A percentile compares a stretch with the other conserved stretches of the same genome.
Evolutionary conservation across 805 yeast species (phyloP).

Genomic region (Huiozyma naganishii): DNA sequence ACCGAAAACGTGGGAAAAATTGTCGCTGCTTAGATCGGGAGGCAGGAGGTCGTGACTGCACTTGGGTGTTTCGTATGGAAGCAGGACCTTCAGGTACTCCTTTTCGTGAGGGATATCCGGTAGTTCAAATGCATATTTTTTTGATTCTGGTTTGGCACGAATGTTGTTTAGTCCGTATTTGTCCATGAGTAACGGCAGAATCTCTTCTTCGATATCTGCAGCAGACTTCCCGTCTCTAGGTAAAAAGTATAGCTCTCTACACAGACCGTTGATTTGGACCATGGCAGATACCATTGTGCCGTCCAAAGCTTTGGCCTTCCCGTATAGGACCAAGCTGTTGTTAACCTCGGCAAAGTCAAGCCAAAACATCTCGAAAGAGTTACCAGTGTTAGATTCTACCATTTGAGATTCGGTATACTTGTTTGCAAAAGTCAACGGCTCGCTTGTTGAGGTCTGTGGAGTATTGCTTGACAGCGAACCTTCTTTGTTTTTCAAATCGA

Average conservation of each 20-base stretch:
- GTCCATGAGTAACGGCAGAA: conserved; percentile 52
- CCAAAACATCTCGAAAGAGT: conserved; percentile 72
- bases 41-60: conserved; percentile 42
- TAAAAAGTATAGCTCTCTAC: conserved; percentile 64
- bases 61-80: conserved; percentile 64
- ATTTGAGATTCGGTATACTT: conserved; percentile 22
- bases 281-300: conserved; percentile 58
- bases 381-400: conserved; percentile 30
- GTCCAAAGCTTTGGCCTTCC: conserved; percentile 57
- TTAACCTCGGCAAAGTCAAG: conserved; percentile 77
- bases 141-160: conserved; percentile 58
- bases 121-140: conserved; percentile 82
- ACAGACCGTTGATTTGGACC: conserved; percentile 60
- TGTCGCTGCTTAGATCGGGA: conserved; percentile 57
- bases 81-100: conserved; percentile 65
- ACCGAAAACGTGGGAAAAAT: conserved; percentile 75
- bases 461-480: conserved; percentile 5
- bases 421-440: conserved; percentile 7
- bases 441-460: conserved; percentile 2
- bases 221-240: conserved; percentile 54
- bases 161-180: conserved; percentile 52
- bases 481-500: not conserved
- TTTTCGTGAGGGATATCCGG: conserved; percentile 65
- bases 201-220: conserved; percentile 68
- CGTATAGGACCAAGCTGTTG: conserved; percentile 60